Percentiles rank a stretch among this genome's conserved stretches.
Evolutionary conservation across 495 filamentous ascomycete genomes (phyloP).

Genomic region (Daldinia grandis): DNA sequence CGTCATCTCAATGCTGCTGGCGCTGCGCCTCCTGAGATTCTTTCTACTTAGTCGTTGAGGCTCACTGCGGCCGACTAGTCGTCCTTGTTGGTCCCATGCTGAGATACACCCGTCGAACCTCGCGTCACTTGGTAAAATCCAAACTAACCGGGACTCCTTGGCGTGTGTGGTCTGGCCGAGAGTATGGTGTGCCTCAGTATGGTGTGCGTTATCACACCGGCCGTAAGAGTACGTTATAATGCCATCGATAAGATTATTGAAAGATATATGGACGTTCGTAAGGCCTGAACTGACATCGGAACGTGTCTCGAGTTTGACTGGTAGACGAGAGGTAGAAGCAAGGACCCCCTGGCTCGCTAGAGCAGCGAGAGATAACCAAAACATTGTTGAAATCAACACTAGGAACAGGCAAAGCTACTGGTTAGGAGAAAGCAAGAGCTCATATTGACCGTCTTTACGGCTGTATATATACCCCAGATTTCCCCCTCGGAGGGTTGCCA

Average conservation of each 20-base stretch:
- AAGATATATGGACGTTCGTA: slow-evolving; percentile 55
- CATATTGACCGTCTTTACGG: slow-evolving; percentile 7
- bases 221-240: slow-evolving; percentile 55
- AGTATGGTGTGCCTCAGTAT: slow-evolving; percentile 46
- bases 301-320: slow-evolving; percentile 50
- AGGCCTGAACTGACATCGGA: slow-evolving; percentile 52
- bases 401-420: not conserved
- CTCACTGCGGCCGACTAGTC: slow-evolving; percentile 56
- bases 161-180: slow-evolving; percentile 33
- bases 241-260: slow-evolving; percentile 38
- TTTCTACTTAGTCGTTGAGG: slow-evolving; percentile 46
- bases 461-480: slow-evolving; percentile 21
- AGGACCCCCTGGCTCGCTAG: slow-evolving; percentile 25
- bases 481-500: not conserved
- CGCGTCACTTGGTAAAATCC: slow-evolving; percentile 60
- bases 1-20: slow-evolving; percentile 55
- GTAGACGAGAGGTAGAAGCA: slow-evolving; percentile 31
- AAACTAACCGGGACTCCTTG: slow-evolving; percentile 56
- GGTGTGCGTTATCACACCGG: slow-evolving; percentile 38
- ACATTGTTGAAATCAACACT: slow-evolving; percentile 12
- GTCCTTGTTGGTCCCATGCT: slow-evolving; percentile 55
- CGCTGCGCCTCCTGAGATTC: slow-evolving; percentile 44
- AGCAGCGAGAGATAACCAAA: slow-evolving; percentile 31
- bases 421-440: not conserved
- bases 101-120: slow-evolving; percentile 59